Evolutionary conservation across 768 basidiomycete genomes (phyloP), one percentile per base, ranked within the genome.

Genomic region (Panaeolus papilionaceus): DNA sequence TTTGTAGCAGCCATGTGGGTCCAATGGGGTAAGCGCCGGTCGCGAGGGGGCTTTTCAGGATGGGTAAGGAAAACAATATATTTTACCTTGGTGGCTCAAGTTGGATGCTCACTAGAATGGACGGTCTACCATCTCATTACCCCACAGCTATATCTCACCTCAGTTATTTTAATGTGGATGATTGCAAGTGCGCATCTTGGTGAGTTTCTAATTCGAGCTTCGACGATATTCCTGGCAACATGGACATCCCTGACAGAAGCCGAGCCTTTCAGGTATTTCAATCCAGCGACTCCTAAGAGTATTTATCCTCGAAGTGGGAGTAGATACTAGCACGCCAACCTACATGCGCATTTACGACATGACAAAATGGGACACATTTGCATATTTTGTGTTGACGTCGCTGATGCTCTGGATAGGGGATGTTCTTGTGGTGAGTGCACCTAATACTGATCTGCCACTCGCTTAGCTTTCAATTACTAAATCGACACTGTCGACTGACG

Each of bases 321-420:
- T 71, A 7, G 72, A 74, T 42, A 69, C 71, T 3, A 47, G 39
- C 40, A 70, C 71, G 6, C 69, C 74, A 2, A 58, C 26, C 26
- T 26, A 66, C 3, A 64, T 37, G 14, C 76, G 74, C 33, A 70
- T 75, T 64, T 65, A 67, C 42, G 72, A 77, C 64, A 69, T 71
- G 20, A 65, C 65, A 16, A 45, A 67, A 37, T 77, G 76, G 77
- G 74, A 77, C 38, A 73, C 69, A 51, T 37, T 71, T 23, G 67
- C 71, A 10, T 68, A 74, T 66, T 74, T 72, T 61, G 58, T 73
- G 3, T 51, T 74, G 14, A 20, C 73, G 12, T 74, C 73, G 18
- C 33, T 73, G 5, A 74, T 77, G 73, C 72, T 74, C 7, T 77
- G 75, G 74, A 49, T 76, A 12, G 78, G 76, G 9, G 78, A 79